These are phyloP conservation scores for Nicotiana knightiana DNA, from an alignment of 257 asterid species.

Conservation along the genomic window DNA sequence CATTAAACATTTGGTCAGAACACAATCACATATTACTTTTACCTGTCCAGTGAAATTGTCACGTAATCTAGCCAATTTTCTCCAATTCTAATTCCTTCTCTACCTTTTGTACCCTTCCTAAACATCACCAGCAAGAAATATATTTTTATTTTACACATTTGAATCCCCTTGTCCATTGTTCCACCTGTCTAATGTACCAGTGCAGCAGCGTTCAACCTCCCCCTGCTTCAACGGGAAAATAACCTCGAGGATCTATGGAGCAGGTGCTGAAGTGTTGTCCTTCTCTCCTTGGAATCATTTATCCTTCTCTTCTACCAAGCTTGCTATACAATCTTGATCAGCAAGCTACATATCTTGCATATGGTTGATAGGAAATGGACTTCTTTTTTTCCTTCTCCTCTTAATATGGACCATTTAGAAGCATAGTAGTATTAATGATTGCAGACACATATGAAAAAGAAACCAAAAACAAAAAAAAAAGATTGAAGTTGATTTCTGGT, in stretches of 20 bases:
- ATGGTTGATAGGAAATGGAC: constrained; percentile 19
- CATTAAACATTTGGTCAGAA: not conserved
- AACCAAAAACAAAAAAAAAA: not conserved
- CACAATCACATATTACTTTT: not conserved
- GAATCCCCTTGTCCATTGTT: not conserved
- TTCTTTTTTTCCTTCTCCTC: constrained; percentile 11
- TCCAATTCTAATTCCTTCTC: not conserved
- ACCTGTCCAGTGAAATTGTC: constrained; percentile 4
- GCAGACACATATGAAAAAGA: not conserved
- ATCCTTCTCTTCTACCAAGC: constrained; percentile 7
- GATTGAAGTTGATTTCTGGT: not conserved
- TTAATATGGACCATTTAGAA: constrained; percentile 16
- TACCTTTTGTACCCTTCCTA: constrained; percentile 2
- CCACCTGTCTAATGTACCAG: constrained; percentile 1
- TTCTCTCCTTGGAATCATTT: constrained; percentile 11
- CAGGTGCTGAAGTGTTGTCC: constrained; percentile 39
- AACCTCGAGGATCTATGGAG: constrained; percentile 13
- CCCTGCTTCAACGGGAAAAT: constrained; percentile 34
- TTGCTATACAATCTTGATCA: constrained; percentile 22
- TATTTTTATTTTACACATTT: not conserved
- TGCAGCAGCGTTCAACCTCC: constrained; percentile 37
- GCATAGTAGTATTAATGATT: constrained; percentile 7
- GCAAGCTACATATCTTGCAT: constrained; percentile 7
- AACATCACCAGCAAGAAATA: not conserved
- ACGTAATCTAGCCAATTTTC: constrained; percentile 10